Evolutionary conservation across 164 flowering plant species (phyloP).

Genomic region (Chimonanthus praecox): DNA sequence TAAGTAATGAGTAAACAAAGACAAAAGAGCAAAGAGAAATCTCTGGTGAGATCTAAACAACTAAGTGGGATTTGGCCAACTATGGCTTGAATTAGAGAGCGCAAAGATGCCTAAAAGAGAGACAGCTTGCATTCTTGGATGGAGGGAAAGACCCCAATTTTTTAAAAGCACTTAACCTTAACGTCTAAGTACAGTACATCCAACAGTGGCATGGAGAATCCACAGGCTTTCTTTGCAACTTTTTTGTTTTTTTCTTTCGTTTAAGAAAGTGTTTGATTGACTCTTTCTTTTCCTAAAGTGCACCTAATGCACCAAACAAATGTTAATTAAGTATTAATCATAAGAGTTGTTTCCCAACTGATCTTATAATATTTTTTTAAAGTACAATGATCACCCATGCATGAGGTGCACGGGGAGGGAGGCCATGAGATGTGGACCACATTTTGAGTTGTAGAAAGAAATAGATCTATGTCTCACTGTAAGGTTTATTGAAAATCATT

Average conservation of each 20-base stretch:
- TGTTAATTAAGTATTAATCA: too few relatives aligned
- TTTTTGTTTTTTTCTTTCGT: neutral
- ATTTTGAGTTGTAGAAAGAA: too few relatives aligned
- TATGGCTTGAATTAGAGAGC: neutral
- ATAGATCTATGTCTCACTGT: too few relatives aligned
- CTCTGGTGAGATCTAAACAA: neutral
- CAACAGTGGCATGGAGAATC: neutral
- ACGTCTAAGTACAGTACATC: neutral
- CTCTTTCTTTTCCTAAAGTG: neutral
- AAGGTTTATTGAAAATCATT: too few relatives aligned
- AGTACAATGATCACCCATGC: too few relatives aligned
- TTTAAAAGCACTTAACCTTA: neutral
- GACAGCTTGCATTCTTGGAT: constrained; percentile 6
- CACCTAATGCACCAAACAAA: neutral
- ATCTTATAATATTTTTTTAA: too few relatives aligned
- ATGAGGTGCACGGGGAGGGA: too few relatives aligned
- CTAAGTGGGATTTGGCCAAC: constrained; percentile 1
- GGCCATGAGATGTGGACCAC: too few relatives aligned
- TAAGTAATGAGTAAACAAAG: constrained; percentile 2
- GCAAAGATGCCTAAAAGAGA: neutral
- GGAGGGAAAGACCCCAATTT: neutral
- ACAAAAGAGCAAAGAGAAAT: neutral
- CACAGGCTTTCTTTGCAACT: neutral
- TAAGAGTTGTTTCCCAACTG: too few relatives aligned
- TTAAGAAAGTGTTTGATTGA: neutral